Evolutionary conservation across 495 filamentous ascomycete genomes (phyloP).

Genomic region (Hyaloscypha variabilis): DNA sequence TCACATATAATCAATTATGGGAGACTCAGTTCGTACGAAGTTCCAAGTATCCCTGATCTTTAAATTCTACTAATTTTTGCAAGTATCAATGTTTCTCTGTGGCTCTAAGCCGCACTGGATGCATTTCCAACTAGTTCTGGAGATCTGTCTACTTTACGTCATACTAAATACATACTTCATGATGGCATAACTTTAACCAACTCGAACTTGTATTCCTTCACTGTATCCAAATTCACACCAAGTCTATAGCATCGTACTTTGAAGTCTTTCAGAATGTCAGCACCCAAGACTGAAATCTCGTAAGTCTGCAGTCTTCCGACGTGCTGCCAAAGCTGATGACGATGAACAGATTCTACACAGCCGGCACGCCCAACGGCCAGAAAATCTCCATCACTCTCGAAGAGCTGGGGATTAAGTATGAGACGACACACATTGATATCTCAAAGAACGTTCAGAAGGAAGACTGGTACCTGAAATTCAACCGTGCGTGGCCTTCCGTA

Average conservation of each 20-base stretch:
- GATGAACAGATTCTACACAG: slow-evolving; percentile 35
- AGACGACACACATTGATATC: slow-evolving; percentile 67
- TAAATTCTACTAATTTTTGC: too few relatives aligned
- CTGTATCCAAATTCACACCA: too few relatives aligned
- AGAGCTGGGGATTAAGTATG: slow-evolving; percentile 75
- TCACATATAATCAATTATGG: too few relatives aligned
- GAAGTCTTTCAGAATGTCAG: slow-evolving; percentile 12
- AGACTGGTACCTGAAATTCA: slow-evolving; percentile 84
- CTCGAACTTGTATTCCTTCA: too few relatives aligned
- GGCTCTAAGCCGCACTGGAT: too few relatives aligned
- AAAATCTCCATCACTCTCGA: slow-evolving; percentile 89
- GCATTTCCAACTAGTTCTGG: too few relatives aligned
- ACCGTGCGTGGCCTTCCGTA: slow-evolving; percentile 44
- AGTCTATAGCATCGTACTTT: too few relatives aligned
- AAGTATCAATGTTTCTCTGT: too few relatives aligned
- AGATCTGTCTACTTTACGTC: neutral
- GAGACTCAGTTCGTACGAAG: too few relatives aligned
- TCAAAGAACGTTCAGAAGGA: slow-evolving; percentile 73
- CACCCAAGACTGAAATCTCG: slow-evolving; percentile 18
- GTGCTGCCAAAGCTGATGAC: neutral
- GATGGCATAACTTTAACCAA: neutral
- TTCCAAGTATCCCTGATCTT: too few relatives aligned
- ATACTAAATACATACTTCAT: neutral
- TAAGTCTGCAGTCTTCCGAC: neutral
- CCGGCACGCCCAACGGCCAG: slow-evolving; percentile 69